phyloP scores from a whole-genome alignment of 192 early-diverging fungal species.

The Coemansia aciculifera region DNA sequence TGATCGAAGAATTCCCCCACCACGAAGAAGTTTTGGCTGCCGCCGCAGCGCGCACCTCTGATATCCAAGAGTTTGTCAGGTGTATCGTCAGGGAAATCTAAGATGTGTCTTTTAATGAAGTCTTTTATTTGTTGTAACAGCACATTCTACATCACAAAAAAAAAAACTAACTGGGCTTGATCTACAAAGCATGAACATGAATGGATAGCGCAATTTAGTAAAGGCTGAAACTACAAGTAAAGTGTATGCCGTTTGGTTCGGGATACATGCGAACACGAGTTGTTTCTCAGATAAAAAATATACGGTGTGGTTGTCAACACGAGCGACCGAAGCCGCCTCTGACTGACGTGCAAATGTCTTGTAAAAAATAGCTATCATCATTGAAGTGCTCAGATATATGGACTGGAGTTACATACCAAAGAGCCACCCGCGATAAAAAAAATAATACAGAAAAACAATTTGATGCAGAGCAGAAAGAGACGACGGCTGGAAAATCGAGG shows the following conservation, averaged over 20 bases:
- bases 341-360: conserved; percentile 55
- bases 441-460: background rate
- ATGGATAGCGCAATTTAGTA: background rate
- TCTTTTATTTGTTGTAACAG: background rate
- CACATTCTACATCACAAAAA: background rate
- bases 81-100: conserved; percentile 34
- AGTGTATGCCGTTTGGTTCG: background rate
- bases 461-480: background rate
- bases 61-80: conserved; percentile 46
- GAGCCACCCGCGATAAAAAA: background rate
- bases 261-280: background rate
- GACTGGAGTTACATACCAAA: background rate
- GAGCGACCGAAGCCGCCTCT: conserved; percentile 17
- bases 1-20: conserved; percentile 39
- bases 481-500: background rate
- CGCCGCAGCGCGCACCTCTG: conserved; percentile 37
- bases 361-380: conserved; percentile 38
- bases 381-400: background rate
- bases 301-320: conserved; percentile 38
- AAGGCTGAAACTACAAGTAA: background rate
- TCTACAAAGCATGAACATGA: background rate
- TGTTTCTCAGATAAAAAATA: conserved; percentile 24
- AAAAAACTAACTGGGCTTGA: background rate
- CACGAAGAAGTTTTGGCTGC: conserved; percentile 52
- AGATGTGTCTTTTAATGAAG: background rate